phyloP scores from a whole-genome alignment of 208 protist genomes.

The Trypanosoma grayi region DNA sequence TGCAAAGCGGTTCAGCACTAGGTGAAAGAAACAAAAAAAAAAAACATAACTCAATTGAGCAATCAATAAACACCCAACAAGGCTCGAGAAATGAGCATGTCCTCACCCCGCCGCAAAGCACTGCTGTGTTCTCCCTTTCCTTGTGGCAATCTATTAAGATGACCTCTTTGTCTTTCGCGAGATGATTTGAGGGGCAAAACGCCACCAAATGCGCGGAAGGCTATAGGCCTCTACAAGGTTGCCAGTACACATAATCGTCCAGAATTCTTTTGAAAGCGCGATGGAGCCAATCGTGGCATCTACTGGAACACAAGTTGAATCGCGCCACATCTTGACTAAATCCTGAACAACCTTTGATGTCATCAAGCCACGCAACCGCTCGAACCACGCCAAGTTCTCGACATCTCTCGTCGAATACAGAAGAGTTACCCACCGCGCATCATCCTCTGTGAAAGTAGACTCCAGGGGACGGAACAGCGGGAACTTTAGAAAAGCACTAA shows the following conservation, averaged over 20 bases:
- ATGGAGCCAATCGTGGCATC: slow-evolving; percentile 35
- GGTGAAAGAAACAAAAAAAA: too few species aligned
- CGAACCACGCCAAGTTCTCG: slow-evolving; percentile 34
- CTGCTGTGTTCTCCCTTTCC: neutral
- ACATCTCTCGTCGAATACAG: slow-evolving; percentile 52
- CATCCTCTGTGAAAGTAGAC: slow-evolving; percentile 57
- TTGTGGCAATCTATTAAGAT: neutral
- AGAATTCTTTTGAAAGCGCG: slow-evolving; percentile 49
- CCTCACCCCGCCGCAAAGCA: too few species aligned
- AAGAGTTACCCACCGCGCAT: slow-evolving; percentile 65
- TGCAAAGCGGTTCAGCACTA: too few species aligned
- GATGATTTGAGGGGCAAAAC: slow-evolving; percentile 11
- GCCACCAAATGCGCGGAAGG: slow-evolving; percentile 54
- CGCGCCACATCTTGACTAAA: slow-evolving; percentile 43
- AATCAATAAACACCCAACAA: too few species aligned
- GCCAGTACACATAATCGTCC: slow-evolving; percentile 51
- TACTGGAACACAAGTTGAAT: slow-evolving; percentile 31
- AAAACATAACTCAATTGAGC: too few species aligned
- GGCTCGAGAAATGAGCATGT: too few species aligned
- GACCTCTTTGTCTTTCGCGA: slow-evolving; percentile 14
- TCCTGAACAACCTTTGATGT: slow-evolving; percentile 32
- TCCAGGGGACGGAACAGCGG: slow-evolving; percentile 72
- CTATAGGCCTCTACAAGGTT: slow-evolving; percentile 62
- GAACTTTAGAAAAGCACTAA: slow-evolving; percentile 58
- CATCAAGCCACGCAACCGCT: slow-evolving; percentile 42